Percentiles rank a stretch among this genome's conserved stretches.
phyloP scores from a whole-genome alignment of 140 eudicot genomes.

The Erigeron philadelphicus region DNA sequence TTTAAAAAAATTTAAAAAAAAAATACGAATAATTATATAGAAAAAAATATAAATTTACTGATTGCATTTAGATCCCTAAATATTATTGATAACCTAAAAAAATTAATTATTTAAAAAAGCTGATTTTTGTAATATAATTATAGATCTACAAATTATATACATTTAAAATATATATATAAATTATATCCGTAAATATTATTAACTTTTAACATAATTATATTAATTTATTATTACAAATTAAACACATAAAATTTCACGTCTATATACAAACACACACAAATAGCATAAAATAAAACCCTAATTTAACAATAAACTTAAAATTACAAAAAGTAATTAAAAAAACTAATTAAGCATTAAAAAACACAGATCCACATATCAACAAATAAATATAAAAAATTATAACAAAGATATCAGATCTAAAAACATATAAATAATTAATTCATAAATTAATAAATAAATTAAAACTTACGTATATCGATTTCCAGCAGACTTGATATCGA shows the following conservation, averaged over 20 bases:
- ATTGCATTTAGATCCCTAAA: too few species aligned
- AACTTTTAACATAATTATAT: too few species aligned
- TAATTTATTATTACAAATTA: background rate
- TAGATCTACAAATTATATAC: too few species aligned
- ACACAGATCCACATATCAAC: background rate
- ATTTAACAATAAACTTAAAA: background rate
- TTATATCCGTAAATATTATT: too few species aligned
- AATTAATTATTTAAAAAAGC: too few species aligned
- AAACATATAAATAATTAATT: background rate
- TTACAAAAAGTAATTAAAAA: background rate
- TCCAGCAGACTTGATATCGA: constrained; percentile 70
- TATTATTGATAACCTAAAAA: too few species aligned
- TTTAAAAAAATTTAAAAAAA: too few species aligned
- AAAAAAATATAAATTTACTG: too few species aligned
- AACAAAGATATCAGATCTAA: background rate
- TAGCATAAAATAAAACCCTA: background rate
- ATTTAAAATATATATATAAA: too few species aligned
- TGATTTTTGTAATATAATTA: too few species aligned
- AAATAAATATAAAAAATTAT: background rate
- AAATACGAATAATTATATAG: too few species aligned
- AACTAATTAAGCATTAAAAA: background rate
- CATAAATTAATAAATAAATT: background rate
- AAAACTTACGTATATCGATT: constrained; percentile 54
- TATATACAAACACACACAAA: background rate
- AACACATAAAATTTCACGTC: background rate